These are phyloP conservation scores for Aspergillus sp. DNA, from an alignment of 2,329 filamentous ascomycete species.

Conservation along the genomic window DNA sequence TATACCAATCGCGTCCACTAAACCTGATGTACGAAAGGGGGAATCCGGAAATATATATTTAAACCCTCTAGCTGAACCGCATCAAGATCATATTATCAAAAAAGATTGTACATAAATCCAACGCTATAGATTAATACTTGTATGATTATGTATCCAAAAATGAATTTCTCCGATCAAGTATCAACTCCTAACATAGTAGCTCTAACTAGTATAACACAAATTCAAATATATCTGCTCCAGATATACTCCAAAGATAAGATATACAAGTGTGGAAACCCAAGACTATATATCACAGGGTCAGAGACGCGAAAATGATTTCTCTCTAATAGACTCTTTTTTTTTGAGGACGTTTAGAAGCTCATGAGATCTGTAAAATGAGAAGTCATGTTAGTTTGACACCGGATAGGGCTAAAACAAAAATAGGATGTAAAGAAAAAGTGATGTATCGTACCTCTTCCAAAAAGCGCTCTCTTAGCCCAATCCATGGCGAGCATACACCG, in stretches of 20 bases:
- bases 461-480: constrained; percentile 94
- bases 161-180: too few species aligned
- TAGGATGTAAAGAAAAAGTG: background rate
- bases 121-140: too few species aligned
- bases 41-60: too few species aligned
- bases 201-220: background rate
- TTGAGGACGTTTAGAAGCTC: constrained; percentile 45
- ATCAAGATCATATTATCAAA: too few species aligned
- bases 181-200: background rate
- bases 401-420: background rate
- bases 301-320: background rate
- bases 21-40: too few species aligned
- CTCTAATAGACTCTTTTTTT: background rate
- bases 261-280: background rate
- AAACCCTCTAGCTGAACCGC: too few species aligned
- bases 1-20: too few species aligned
- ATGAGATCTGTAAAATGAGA: constrained; percentile 47
- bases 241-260: background rate
- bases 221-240: background rate
- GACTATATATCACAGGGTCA: background rate
- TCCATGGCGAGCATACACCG: constrained; percentile 92
- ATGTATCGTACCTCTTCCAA: constrained; percentile 77
- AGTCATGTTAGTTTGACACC: background rate
- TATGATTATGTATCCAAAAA: too few species aligned
- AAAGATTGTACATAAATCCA: too few species aligned